These are phyloP conservation scores for Globisporangium paroecandrum DNA, from an alignment of 352 stramenopile species.

Conservation along the genomic window DNA sequence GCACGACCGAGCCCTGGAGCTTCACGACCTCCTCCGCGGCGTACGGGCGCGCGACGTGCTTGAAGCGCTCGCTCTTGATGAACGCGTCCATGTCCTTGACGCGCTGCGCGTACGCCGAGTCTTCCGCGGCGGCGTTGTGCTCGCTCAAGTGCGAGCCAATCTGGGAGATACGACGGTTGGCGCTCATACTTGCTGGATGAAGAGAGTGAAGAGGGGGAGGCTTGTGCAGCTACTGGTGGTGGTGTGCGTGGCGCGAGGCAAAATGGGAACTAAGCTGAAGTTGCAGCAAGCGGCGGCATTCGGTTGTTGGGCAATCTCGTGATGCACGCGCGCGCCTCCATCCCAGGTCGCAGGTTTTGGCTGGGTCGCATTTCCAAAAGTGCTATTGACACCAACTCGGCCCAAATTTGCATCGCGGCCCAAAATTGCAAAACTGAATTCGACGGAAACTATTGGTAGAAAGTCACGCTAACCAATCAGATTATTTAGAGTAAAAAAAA, in stretches of 20 bases:
- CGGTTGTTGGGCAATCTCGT: not conserved
- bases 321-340: not conserved
- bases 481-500: too few species aligned
- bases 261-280: conserved; percentile 47
- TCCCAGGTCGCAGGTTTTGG: not conserved
- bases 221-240: not conserved
- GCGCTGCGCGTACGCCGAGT: conserved; percentile 56
- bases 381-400: not conserved
- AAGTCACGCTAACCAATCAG: too few species aligned
- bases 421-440: too few species aligned
- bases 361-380: not conserved
- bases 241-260: conserved; percentile 27
- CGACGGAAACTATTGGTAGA: too few species aligned
- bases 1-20: conserved; percentile 71
- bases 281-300: conserved; percentile 5
- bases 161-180: conserved; percentile 69
- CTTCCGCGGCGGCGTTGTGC: conserved; percentile 53
- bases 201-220: not conserved
- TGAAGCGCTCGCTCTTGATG: conserved; percentile 68
- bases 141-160: conserved; percentile 67
- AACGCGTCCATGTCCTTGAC: conserved; percentile 75
- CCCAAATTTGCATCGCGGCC: too few species aligned
- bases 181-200: conserved; percentile 38
- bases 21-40: conserved; percentile 82
- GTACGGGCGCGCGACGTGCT: conserved; percentile 80